Base-by-base conservation (phyloP, 345 rosid species). In the Aquilaria malaccensis region DNA sequence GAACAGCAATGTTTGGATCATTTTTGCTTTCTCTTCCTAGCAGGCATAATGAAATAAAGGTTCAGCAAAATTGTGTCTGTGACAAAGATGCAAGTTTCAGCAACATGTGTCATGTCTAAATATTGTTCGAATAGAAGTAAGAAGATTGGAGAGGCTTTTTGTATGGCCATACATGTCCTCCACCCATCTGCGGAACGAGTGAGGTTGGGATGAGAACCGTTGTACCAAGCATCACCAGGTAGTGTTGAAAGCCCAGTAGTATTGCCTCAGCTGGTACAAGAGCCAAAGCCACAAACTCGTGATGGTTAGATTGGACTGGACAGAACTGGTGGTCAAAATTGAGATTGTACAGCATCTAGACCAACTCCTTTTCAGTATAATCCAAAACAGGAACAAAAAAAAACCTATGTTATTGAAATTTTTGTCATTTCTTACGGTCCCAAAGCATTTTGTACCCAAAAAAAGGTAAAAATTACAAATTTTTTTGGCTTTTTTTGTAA, bases 191-290 rank as follows among this genome's bases (percentile, higher is more conserved):
- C 55, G 96, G 89, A 72, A 90, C 96, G 41, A 94, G 74, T 6
- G 80, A 69, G 47, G 90, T 70, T 33, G 99, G 95, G 45, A 94
- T 90, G 46, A 94, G 79, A 69, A 94, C 99, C 0, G 86, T 84
- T 48, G 99, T 94, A 49, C 99, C 97, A 60, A 94, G 92, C 99
- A 94, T 90, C 73, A 94, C 97, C 62, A 90, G 71, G 79, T 90
- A 94, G 67, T 94, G 97, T 59, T 94, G 99, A 78, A 94, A 94
- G 5, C 97, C 99, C 41, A 94, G 79, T 30, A 94, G 82, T 59
- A 94, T 79, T 33, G 99, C 96, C 74, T 94, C 99, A 45, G 99
- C 99, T 94, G 85, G 79, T 71, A 58, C 22, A 43, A 15, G 9
- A 74, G 59, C 65, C 65, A 75, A 51, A 45, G 50, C 63, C 43